Percentiles rank a stretch among this genome's conserved stretches.
phyloP scores from a whole-genome alignment of 2,329 filamentous ascomycete genomes.

The Rosellinia necatrix region DNA sequence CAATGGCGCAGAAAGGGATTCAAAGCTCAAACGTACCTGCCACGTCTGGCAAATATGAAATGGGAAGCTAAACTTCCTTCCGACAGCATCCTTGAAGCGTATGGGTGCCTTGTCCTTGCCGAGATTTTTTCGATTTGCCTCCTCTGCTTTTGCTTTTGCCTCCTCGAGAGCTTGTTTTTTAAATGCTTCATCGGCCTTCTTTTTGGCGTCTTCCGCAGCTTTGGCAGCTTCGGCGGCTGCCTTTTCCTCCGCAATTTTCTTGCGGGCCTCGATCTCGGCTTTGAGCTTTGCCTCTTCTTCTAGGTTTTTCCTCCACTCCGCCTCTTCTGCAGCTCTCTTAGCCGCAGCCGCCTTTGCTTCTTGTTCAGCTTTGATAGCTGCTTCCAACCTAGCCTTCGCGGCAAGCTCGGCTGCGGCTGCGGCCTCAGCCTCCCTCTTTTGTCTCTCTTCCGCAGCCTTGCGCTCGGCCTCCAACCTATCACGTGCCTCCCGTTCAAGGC shows the following conservation, averaged over 20 bases:
- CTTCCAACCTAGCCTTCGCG: slow-evolving; percentile 47
- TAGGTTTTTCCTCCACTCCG: slow-evolving; percentile 33
- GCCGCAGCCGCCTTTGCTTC: slow-evolving; percentile 35
- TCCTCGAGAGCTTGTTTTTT: slow-evolving; percentile 55
- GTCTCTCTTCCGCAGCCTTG: slow-evolving; percentile 50
- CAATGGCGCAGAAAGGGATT: background rate
- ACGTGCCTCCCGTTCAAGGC: slow-evolving; percentile 43
- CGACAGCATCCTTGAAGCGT: slow-evolving; percentile 89
- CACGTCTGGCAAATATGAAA: slow-evolving; percentile 84
- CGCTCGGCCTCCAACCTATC: slow-evolving; percentile 41
- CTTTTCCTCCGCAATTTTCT: slow-evolving; percentile 48
- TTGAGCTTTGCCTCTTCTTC: slow-evolving; percentile 44
- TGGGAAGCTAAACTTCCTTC: slow-evolving; percentile 90
- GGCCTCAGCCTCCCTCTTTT: slow-evolving; percentile 50
- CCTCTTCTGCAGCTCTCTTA: slow-evolving; percentile 38
- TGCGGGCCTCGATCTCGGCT: slow-evolving; percentile 47
- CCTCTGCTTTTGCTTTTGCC: slow-evolving; percentile 51
- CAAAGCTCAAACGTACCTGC: slow-evolving; percentile 62
- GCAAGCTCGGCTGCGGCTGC: slow-evolving; percentile 56
- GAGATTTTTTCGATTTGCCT: slow-evolving; percentile 50
- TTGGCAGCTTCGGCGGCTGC: slow-evolving; percentile 42
- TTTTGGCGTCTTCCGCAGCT: slow-evolving; percentile 56
- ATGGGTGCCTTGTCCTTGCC: slow-evolving; percentile 74
- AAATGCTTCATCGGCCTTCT: slow-evolving; percentile 61
- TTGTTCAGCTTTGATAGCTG: slow-evolving; percentile 42